A percentile compares a stretch with the other conserved stretches of the same genome.
Evolutionary conservation across 495 filamentous ascomycete species (phyloP).

Genomic region (Recurvomyces mirabilis): DNA sequence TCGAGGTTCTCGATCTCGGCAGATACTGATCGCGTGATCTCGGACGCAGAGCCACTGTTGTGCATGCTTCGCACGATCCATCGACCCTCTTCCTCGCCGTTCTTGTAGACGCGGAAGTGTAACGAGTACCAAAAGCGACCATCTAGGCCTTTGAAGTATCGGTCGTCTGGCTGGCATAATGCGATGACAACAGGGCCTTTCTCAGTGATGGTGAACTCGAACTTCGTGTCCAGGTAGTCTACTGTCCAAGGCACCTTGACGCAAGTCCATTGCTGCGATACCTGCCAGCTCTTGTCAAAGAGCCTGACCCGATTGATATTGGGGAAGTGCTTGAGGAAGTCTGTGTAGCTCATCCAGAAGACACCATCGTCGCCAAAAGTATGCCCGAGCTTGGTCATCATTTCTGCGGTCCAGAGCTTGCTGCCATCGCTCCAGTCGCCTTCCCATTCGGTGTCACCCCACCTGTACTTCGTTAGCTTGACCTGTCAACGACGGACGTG

Average conservation of each 20-base stretch:
- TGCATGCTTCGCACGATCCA: slow-evolving; percentile 74
- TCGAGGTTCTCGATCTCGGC: slow-evolving; percentile 67
- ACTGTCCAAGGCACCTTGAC: slow-evolving; percentile 75
- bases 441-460: slow-evolving; percentile 69
- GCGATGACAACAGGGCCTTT: slow-evolving; percentile 64
- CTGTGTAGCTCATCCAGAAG: slow-evolving; percentile 66
- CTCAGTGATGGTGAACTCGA: slow-evolving; percentile 56
- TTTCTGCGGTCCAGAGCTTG: slow-evolving; percentile 83
- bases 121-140: slow-evolving; percentile 74
- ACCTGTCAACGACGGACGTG: no score
- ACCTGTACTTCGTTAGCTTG: no score
- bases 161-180: slow-evolving; percentile 70
- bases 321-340: slow-evolving; percentile 73
- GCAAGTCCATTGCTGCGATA: slow-evolving; percentile 76
- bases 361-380: slow-evolving; percentile 79
- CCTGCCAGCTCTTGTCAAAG: slow-evolving; percentile 67
- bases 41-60: slow-evolving; percentile 44
- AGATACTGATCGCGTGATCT: slow-evolving; percentile 53
- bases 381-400: slow-evolving; percentile 33
- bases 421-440: slow-evolving; percentile 55
- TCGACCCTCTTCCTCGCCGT: slow-evolving; percentile 57
- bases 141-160: slow-evolving; percentile 73
- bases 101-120: slow-evolving; percentile 68
- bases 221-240: slow-evolving; percentile 78
- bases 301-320: slow-evolving; percentile 80